phyloP scores from a whole-genome alignment of 169 alveolate species.

The Eimeria falciformis region DNA sequence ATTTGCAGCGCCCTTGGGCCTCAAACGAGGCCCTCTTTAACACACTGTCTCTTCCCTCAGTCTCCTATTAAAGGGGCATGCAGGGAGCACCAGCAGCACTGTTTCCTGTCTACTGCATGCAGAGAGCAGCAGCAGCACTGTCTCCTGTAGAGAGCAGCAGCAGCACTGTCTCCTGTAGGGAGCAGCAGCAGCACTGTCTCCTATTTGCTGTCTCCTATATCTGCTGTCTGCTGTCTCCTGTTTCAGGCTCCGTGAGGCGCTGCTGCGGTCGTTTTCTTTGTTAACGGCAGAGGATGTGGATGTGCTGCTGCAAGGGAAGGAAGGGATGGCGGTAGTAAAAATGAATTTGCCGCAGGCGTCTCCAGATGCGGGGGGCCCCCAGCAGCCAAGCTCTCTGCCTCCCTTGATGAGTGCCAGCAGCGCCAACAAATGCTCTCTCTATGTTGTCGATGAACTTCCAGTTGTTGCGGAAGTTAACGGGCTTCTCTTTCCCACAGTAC shows the following conservation, averaged over 20 bases:
- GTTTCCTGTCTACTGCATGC: background rate
- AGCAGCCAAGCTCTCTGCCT: slow-evolving; percentile 34
- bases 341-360: slow-evolving; percentile 19
- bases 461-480: slow-evolving; percentile 65
- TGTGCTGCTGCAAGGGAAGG: slow-evolving; percentile 60
- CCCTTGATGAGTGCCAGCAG: slow-evolving; percentile 45
- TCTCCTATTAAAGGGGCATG: too few species aligned
- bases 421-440: slow-evolving; percentile 45
- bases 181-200: background rate
- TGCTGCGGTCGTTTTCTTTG: slow-evolving; percentile 37
- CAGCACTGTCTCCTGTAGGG: background rate
- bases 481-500: slow-evolving; percentile 63
- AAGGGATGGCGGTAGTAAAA: slow-evolving; percentile 14
- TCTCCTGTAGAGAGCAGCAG: background rate
- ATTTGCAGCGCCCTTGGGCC: too few species aligned
- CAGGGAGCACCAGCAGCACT: too few species aligned
- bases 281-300: slow-evolving; percentile 40
- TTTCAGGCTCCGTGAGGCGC: slow-evolving; percentile 68
- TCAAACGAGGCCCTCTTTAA: too few species aligned
- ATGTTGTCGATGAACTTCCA: slow-evolving; percentile 23
- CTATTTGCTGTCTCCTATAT: background rate
- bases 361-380: slow-evolving; percentile 5
- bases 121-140: too few species aligned
- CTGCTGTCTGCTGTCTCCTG: background rate
- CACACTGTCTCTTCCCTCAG: too few species aligned